Base-by-base conservation (phyloP, 805 yeast species). In the Metschnikowia similis region DNA sequence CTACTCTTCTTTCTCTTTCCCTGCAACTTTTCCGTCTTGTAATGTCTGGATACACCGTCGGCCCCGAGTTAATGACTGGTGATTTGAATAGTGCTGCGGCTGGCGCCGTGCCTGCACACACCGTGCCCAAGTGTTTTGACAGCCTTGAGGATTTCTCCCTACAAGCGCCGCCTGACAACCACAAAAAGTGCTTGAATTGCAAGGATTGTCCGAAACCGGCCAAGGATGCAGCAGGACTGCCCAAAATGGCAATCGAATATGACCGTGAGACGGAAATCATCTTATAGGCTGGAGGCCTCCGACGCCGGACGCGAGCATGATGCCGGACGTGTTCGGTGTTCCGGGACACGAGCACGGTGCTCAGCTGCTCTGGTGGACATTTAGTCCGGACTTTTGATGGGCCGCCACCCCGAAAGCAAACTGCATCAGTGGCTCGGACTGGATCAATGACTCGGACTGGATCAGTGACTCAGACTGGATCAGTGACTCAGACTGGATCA, bases 221-320 rank as follows among this genome's bases (percentile, higher is more conserved):
- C 40, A 35, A 35, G 40, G 46, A 43, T 8, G 27, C 29, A 35
- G 40, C 39, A 3, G 46, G 40, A 6, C 11, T 27, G 34, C 40
- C 46, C 32, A 43, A 32, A 35, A 43, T 43, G 39, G 46, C 32
- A 14, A 16, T 43, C 3, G 39, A 43, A 35, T 43, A 43, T 35
- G 46, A 38, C 71, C 67, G 69, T 66, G 21, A 21, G 21, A 21
- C 21, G 21, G 21, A 21, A 21, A 21, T 21, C 3, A 5, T 21
- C 21, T 21, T 21, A 21, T 21, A 21, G 21, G 21, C 21, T 21
- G 21, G 21, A 21, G 21, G 21, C 21, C 21, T 21, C 21, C 21
- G 21, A 5, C 21, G n/a, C 21, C 21, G 21, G 21, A 21, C 3
- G 21, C 21, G 21, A 4, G 21, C 21, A 3, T 4, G 21, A 21